phyloP scores from a whole-genome alignment of 1,284 basidiomycete genomes.

The Ganoderma sinense region DNA sequence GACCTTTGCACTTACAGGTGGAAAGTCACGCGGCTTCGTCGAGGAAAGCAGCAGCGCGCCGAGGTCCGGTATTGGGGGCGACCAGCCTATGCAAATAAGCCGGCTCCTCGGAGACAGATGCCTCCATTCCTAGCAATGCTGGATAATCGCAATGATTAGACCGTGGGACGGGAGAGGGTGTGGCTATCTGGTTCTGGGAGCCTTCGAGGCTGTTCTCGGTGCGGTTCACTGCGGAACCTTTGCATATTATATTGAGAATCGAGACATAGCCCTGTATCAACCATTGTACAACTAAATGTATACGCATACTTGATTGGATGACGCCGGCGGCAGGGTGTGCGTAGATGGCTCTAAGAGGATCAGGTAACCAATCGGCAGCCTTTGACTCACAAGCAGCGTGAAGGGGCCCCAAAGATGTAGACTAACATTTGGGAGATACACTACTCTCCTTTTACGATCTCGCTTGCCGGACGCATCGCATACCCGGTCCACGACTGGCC shows the following conservation, averaged over 20 bases:
- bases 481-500: slow-evolving; percentile 87
- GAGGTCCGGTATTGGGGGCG: slow-evolving; percentile 74
- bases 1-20: slow-evolving; percentile 54
- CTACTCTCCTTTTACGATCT: slow-evolving; percentile 29
- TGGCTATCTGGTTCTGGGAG: background rate
- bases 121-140: slow-evolving; percentile 77
- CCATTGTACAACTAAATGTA: background rate
- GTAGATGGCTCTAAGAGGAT: background rate
- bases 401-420: background rate
- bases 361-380: background rate
- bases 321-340: background rate
- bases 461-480: slow-evolving; percentile 54
- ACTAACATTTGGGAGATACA: background rate
- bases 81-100: slow-evolving; percentile 62
- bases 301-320: background rate
- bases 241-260: background rate
- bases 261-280: background rate
- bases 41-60: slow-evolving; percentile 64
- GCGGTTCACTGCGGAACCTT: background rate
- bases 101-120: slow-evolving; percentile 49
- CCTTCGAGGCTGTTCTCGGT: background rate
- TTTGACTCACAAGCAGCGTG: background rate
- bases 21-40: slow-evolving; percentile 70
- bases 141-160: slow-evolving; percentile 21
- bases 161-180: background rate